Conservation (phyloP, 2,329 filamentous ascomycete genomes). For the Lachnum nothofagi region DNA sequence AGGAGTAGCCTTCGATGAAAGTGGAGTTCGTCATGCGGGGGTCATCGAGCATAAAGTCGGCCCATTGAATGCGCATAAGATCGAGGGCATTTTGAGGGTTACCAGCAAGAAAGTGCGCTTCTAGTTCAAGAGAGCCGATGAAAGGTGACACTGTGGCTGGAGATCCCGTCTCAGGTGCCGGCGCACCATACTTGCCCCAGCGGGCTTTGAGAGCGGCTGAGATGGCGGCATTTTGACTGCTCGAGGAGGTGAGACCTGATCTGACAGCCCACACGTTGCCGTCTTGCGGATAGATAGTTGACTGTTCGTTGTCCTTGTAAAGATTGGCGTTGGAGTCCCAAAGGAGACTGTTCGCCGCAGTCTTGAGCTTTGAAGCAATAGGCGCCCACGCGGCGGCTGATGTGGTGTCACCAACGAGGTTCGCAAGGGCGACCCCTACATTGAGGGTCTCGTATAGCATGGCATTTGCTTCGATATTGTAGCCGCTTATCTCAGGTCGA, state of each 20-base stretch:
- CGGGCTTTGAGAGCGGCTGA: conserved; percentile 15
- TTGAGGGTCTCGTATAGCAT: conserved; percentile 42
- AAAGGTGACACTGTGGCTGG: conserved; percentile 42
- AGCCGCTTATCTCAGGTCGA: conserved; percentile 23
- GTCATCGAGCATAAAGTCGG: conserved; percentile 49
- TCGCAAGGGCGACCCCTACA: conserved; percentile 41
- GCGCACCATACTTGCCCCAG: conserved; percentile 40
- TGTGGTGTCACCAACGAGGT: conserved; percentile 10
- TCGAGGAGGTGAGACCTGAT: conserved; percentile 18
- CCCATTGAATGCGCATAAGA: conserved; percentile 50
- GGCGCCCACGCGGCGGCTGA: conserved; percentile 3
- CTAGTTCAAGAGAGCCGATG: conserved; percentile 42
- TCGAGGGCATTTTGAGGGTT: conserved; percentile 45
- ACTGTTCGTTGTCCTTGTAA: conserved; percentile 51
- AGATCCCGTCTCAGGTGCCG: conserved; percentile 43
- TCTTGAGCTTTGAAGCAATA: conserved; percentile 7
- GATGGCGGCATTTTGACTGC: conserved; percentile 37
- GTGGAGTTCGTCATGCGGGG: conserved; percentile 36
- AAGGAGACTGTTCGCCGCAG: conserved; percentile 14
- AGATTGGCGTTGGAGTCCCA: conserved; percentile 37
- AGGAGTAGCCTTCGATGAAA: conserved; percentile 35
- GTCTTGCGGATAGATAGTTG: conserved; percentile 52
- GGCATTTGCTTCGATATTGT: conserved; percentile 26
- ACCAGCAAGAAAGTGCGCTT: conserved; percentile 42
- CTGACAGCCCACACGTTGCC: conserved; percentile 51